phyloP scores from a whole-genome alignment of 352 stramenopile genomes.

The Pythium dissotocum region DNA sequence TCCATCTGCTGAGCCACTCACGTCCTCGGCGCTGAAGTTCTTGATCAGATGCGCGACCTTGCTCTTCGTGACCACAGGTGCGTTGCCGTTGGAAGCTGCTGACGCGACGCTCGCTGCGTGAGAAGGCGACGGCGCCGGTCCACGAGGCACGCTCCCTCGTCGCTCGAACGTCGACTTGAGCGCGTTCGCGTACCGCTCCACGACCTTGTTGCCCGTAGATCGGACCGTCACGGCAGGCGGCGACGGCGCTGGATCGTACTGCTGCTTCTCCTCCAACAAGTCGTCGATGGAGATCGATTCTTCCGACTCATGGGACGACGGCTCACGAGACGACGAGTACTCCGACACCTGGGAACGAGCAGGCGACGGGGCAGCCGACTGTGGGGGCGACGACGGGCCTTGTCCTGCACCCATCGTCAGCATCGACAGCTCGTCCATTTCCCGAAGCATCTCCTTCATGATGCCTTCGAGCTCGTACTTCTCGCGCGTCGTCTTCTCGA shows the following conservation, averaged over 20 bases:
- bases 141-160: conserved; percentile 14
- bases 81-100: neutral
- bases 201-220: conserved; percentile 36
- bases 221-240: conserved; percentile 17
- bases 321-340: conserved; percentile 4
- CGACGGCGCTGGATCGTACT: conserved; percentile 21
- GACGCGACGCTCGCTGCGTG: neutral
- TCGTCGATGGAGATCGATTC: conserved; percentile 8
- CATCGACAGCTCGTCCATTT: conserved; percentile 40
- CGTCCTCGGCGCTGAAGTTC: conserved; percentile 54
- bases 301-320: conserved; percentile 8
- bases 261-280: conserved; percentile 17
- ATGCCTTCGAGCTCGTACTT: conserved; percentile 57
- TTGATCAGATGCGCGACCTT: conserved; percentile 74
- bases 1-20: neutral
- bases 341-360: neutral
- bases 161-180: conserved; percentile 30
- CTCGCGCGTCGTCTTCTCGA: conserved; percentile 48
- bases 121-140: conserved; percentile 15
- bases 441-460: conserved; percentile 57
- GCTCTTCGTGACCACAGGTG: conserved; percentile 28
- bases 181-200: conserved; percentile 51
- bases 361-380: neutral
- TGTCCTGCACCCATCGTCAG: neutral
- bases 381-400: neutral